A percentile compares a stretch with the other conserved stretches of the same genome.
phyloP scores from a whole-genome alignment of 129 eudicot genomes.

The Gnaphalium uliginosum region DNA sequence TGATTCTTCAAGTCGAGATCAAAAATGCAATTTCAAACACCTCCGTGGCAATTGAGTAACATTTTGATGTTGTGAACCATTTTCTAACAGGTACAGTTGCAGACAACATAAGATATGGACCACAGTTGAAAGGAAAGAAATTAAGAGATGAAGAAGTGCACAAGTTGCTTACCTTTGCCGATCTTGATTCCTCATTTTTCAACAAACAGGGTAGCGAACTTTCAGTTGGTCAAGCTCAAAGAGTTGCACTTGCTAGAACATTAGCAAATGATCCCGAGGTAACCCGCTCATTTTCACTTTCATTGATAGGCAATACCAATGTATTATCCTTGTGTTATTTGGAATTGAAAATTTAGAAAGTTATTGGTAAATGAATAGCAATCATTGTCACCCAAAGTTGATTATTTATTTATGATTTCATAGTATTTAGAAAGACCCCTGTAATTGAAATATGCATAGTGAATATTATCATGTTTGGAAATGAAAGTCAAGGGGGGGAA shows the following conservation, averaged over 20 bases:
- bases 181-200: constrained; percentile 73
- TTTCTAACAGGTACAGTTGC: constrained; percentile 76
- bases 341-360: neutral
- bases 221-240: constrained; percentile 95
- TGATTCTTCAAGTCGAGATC: neutral
- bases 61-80: constrained; percentile 13
- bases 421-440: too few relatives aligned
- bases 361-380: neutral
- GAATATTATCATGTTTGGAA: neutral
- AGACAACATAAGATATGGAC: constrained; percentile 87
- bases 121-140: constrained; percentile 75
- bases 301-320: neutral
- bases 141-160: constrained; percentile 70
- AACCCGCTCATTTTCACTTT: constrained; percentile 1
- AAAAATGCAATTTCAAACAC: neutral
- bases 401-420: too few relatives aligned
- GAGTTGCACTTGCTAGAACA: constrained; percentile 96
- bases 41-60: constrained; percentile 3
- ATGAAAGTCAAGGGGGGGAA: too few relatives aligned
- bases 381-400: neutral
- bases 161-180: constrained; percentile 73
- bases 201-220: constrained; percentile 56
- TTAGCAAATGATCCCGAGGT: constrained; percentile 98
- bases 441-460: neutral
- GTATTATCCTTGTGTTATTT: neutral